Conservation (phyloP, 1,284 basidiomycete genomes). For the Irpex sp. region DNA sequence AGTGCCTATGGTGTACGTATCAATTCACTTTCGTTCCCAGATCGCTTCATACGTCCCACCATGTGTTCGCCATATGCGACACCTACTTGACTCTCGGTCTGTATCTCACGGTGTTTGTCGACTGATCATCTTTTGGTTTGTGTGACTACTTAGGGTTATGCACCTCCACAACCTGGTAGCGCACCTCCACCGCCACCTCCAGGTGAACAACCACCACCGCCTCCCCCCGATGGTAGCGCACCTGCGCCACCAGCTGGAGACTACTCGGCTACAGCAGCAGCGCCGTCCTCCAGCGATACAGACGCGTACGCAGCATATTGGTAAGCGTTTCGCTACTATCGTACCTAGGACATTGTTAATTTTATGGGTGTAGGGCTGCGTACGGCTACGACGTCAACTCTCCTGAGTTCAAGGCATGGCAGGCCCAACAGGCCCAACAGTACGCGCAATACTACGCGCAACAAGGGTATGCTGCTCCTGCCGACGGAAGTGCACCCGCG, state of each 20-base stretch:
- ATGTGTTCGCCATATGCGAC: constrained; percentile 7
- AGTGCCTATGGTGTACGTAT: constrained; percentile 56
- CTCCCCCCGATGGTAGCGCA: constrained; percentile 44
- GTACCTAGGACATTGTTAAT: neutral
- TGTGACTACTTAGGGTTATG: constrained; percentile 46
- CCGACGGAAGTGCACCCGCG: constrained; percentile 19
- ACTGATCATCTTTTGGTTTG: constrained; percentile 18
- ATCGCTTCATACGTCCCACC: constrained; percentile 4
- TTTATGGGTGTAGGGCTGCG: constrained; percentile 55
- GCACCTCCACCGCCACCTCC: constrained; percentile 60
- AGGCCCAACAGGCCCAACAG: constrained; percentile 64
- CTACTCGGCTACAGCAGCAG: constrained; percentile 30
- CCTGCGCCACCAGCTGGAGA: constrained; percentile 32
- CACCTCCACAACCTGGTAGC: constrained; percentile 55
- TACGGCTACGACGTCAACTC: constrained; percentile 90
- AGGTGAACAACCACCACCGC: constrained; percentile 58
- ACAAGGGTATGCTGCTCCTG: constrained; percentile 29
- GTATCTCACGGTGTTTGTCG: constrained; percentile 22
- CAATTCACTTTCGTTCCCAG: constrained; percentile 19
- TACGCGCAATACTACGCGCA: constrained; percentile 70
- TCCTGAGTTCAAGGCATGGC: constrained; percentile 77
- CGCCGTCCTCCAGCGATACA: constrained; percentile 45
- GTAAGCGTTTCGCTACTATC: constrained; percentile 33
- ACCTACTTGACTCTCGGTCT: constrained; percentile 24
- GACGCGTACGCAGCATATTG: constrained; percentile 73